A percentile compares a stretch with the other conserved stretches of the same genome.
phyloP scores from a whole-genome alignment of 768 basidiomycete species.

The Austroboletus eburneus region DNA sequence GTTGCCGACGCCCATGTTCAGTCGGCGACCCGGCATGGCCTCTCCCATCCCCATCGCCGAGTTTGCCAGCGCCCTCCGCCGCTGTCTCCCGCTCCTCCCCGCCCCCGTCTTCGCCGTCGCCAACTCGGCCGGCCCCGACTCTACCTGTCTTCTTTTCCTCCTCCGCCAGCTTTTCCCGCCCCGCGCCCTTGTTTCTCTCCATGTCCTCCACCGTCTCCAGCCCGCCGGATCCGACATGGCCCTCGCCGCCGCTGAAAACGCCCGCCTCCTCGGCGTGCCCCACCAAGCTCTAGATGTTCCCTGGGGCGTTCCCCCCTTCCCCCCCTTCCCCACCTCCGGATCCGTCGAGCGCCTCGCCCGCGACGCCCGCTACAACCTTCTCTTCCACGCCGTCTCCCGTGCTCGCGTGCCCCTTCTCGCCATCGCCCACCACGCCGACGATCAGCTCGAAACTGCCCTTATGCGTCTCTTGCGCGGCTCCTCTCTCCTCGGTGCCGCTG shows the following conservation, averaged over 20 bases:
- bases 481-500: slow-evolving; percentile 52
- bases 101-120: slow-evolving; percentile 46
- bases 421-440: slow-evolving; percentile 76
- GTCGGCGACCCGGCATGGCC: too few relatives aligned
- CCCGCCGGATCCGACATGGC: slow-evolving; percentile 54
- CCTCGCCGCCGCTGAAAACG: slow-evolving; percentile 38
- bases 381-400: slow-evolving; percentile 46
- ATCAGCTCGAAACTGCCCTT: slow-evolving; percentile 78
- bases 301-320: slow-evolving; percentile 56
- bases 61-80: slow-evolving; percentile 42
- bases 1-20: too few relatives aligned
- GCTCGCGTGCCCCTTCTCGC: slow-evolving; percentile 44
- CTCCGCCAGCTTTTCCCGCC: slow-evolving; percentile 39
- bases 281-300: slow-evolving; percentile 47
- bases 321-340: slow-evolving; percentile 39
- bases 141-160: slow-evolving; percentile 72
- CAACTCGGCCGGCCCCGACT: slow-evolving; percentile 82
- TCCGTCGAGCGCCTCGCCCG: slow-evolving; percentile 58
- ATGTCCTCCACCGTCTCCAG: slow-evolving; percentile 72
- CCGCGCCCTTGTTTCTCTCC: slow-evolving; percentile 49
- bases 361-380: slow-evolving; percentile 48
- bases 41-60: slow-evolving; percentile 43
- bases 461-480: slow-evolving; percentile 64
- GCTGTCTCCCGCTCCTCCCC: slow-evolving; percentile 7
- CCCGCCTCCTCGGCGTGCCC: slow-evolving; percentile 39